Evolutionary conservation across 2,329 filamentous ascomycete genomes (phyloP).

Genomic region (Monilinia vaccinii-corymbosi): DNA sequence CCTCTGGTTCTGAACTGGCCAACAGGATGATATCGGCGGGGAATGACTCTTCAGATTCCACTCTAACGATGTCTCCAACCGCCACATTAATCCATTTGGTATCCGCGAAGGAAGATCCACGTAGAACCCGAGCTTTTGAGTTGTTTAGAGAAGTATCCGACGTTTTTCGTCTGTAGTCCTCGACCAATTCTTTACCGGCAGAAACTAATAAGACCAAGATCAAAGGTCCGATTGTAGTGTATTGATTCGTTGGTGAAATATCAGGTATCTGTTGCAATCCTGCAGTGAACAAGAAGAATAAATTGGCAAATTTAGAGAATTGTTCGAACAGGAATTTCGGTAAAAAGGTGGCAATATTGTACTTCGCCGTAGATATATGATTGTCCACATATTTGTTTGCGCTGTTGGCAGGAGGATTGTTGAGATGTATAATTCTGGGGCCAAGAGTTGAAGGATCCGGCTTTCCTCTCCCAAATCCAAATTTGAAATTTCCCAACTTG

Average conservation of each 20-base stretch:
- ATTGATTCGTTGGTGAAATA: constrained; percentile 89
- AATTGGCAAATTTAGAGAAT: constrained; percentile 97
- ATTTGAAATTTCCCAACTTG: constrained; percentile 75
- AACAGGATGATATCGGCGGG: constrained; percentile 88
- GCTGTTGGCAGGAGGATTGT: constrained; percentile 89
- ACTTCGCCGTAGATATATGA: constrained; percentile 95
- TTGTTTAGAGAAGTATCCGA: constrained; percentile 83
- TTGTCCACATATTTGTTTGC: constrained; percentile 90
- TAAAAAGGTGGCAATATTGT: constrained; percentile 85
- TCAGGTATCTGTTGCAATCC: constrained; percentile 89
- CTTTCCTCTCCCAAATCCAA: constrained; percentile 78
- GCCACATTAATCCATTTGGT: constrained; percentile 90
- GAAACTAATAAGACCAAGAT: constrained; percentile 87
- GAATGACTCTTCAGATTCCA: constrained; percentile 91
- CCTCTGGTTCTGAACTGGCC: constrained; percentile 93
- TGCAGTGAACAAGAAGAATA: constrained; percentile 98
- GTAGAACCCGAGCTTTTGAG: constrained; percentile 73
- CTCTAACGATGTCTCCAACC: constrained; percentile 85
- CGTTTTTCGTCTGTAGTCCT: constrained; percentile 82
- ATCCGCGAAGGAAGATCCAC: constrained; percentile 75
- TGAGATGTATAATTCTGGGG: constrained; percentile 86
- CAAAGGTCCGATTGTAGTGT: constrained; percentile 93
- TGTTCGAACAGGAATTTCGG: constrained; percentile 98
- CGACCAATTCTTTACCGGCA: constrained; percentile 85
- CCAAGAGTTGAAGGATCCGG: constrained; percentile 85